Base-by-base conservation (phyloP, 441 rosid species). In the Eruca vesicaria region DNA sequence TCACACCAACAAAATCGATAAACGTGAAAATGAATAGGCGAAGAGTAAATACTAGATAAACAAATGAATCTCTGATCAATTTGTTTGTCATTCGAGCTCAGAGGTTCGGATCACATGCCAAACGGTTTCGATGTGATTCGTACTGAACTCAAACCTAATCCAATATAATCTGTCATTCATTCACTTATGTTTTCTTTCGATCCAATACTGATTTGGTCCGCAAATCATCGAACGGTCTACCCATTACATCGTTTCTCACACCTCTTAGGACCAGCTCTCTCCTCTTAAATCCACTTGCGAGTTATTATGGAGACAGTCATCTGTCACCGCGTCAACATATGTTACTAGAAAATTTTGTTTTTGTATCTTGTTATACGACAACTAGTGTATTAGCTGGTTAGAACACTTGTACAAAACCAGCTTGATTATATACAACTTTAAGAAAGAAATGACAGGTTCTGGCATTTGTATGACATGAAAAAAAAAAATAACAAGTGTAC, bases 1-100 rank as follows among this genome's bases (percentile, higher is more conserved):
- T 61, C 14, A 23, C 48, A 66, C 72, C 61, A 67, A 26, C 52
- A 48, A 55, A 74, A 50, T 33, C 69, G 35, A 68, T 18, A 68
- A n/a, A n/a, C n/a, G n/a, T n/a, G n/a, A n/a, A n/a, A n/a, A n/a
- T n/a, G n/a, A n/a, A n/a, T n/a, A n/a, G n/a, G n/a, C n/a, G n/a
- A n/a, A n/a, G n/a, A n/a, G n/a, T n/a, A n/a, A 23, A 10, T 21
- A 56, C 32, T 23, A 12, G 12, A 68, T 35, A 55, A 28, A 14
- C 41, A 58, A 26, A 69, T 36, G 28, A 36, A 59, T 41, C 4
- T 38, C 18, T 45, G 19, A 43, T 15, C 26, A 57, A 28, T 38
- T 60, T 15, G 21, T 31, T 60, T 16, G 21, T 31, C 21, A 18
- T 14, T 60, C 56, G 52, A 33, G 35, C 21, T 15, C 26, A 26